Conservation (phyloP, 1,284 basidiomycete species). For the Rhodotorula sp. region DNA sequence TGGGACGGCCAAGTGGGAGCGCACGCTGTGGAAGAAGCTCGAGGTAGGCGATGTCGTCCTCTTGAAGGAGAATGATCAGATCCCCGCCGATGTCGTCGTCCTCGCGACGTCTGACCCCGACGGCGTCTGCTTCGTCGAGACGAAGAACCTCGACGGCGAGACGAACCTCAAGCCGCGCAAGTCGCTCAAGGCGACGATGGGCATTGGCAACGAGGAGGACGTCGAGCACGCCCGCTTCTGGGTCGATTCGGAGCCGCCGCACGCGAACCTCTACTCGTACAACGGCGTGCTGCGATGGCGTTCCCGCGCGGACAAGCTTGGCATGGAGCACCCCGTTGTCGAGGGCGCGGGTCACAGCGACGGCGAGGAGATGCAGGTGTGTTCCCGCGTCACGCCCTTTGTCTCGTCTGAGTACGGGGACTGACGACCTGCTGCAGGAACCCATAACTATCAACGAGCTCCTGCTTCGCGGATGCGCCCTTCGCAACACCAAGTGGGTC, state of each 20-base stretch:
- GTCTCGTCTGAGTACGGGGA: not conserved
- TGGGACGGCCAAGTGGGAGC: slow-evolving; percentile 84
- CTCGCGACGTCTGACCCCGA: slow-evolving; percentile 63
- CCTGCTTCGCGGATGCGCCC: slow-evolving; percentile 82
- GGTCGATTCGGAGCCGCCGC: slow-evolving; percentile 89
- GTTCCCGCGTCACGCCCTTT: not conserved
- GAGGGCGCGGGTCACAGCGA: slow-evolving; percentile 46
- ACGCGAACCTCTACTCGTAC: slow-evolving; percentile 89
- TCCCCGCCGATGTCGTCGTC: slow-evolving; percentile 91
- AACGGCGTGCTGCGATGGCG: slow-evolving; percentile 71
- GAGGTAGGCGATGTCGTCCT: slow-evolving; percentile 96
- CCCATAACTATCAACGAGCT: slow-evolving; percentile 85
- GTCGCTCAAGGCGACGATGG: slow-evolving; percentile 72
- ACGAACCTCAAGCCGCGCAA: slow-evolving; percentile 90
- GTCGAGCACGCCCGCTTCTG: slow-evolving; percentile 81
- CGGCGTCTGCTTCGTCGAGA: slow-evolving; percentile 54
- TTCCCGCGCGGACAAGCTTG: slow-evolving; percentile 40
- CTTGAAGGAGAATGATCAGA: slow-evolving; percentile 88
- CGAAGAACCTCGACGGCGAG: slow-evolving; percentile 79
- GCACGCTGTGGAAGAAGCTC: slow-evolving; percentile 97
- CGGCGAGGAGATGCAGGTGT: slow-evolving; percentile 47
- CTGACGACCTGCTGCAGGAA: slow-evolving; percentile 22
- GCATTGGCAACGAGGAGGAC: slow-evolving; percentile 84
- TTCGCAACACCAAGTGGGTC: slow-evolving; percentile 94
- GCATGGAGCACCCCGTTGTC: slow-evolving; percentile 44